A percentile compares a stretch with the other conserved stretches of the same genome.
phyloP scores from a whole-genome alignment of 2,329 filamentous ascomycete species.

The Ustulina deusta region DNA sequence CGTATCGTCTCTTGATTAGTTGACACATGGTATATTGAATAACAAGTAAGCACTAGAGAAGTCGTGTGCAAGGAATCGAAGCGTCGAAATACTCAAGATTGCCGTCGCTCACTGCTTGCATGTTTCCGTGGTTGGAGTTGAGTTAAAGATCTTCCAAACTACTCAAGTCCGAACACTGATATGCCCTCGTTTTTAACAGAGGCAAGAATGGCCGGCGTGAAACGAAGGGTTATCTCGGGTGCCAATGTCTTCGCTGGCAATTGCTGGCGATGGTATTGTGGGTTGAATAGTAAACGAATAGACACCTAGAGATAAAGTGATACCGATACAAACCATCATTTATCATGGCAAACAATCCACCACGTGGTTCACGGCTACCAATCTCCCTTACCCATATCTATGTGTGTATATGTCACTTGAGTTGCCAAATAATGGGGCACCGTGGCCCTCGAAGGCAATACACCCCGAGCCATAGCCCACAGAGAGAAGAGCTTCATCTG shows the following conservation, averaged over 20 bases:
- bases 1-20: not conserved
- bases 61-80: not conserved
- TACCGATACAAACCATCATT: not conserved
- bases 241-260: not conserved
- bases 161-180: not conserved
- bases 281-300: not conserved
- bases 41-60: not conserved
- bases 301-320: not conserved
- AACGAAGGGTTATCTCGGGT: not conserved
- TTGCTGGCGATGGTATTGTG: not conserved
- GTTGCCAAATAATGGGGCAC: not conserved
- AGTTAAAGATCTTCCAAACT: too few relatives aligned
- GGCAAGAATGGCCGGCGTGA: not conserved
- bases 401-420: not conserved
- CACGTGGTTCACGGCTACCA: not conserved
- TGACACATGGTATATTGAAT: not conserved
- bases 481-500: too few relatives aligned
- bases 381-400: not conserved
- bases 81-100: not conserved
- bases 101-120: not conserved
- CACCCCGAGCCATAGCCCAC: too few relatives aligned
- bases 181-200: not conserved
- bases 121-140: not conserved
- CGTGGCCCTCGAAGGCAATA: not conserved
- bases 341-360: not conserved